Conservation (phyloP, 495 filamentous ascomycete species). For the Daldinia childiae region DNA sequence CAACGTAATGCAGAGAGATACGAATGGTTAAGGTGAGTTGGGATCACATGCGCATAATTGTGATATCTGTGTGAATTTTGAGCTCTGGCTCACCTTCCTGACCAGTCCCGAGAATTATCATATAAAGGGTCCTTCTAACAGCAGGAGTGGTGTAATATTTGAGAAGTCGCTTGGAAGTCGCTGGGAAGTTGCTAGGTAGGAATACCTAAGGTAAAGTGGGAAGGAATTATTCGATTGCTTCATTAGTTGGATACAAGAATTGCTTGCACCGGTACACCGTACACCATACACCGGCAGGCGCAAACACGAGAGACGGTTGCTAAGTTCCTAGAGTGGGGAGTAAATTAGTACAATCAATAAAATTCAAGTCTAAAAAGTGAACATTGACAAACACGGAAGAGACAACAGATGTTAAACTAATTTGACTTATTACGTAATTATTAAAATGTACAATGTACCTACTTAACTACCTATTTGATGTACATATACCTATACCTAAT, state of each 20-base stretch:
- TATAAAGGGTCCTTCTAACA: slow-evolving; percentile 10
- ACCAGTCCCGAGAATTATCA: slow-evolving; percentile 27
- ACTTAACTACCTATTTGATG: background rate
- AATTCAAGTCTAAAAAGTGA: background rate
- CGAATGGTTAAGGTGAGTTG: slow-evolving; percentile 10
- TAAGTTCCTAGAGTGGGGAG: slow-evolving; percentile 1
- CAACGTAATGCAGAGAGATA: background rate
- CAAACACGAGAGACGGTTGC: slow-evolving; percentile 17
- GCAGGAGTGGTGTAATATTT: slow-evolving; percentile 9
- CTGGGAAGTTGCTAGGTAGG: slow-evolving; percentile 1
- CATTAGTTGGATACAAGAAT: slow-evolving; percentile 8
- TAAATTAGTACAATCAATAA: background rate
- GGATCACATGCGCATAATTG: slow-evolving; percentile 33
- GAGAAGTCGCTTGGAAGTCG: background rate
- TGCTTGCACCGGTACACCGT: background rate
- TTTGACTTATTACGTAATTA: background rate
- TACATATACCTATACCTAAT: no score
- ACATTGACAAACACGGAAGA: background rate
- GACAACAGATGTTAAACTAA: background rate
- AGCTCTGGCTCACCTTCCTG: slow-evolving; percentile 50
- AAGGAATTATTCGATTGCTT: slow-evolving; percentile 12
- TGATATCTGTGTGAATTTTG: slow-evolving; percentile 25
- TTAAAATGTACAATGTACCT: background rate
- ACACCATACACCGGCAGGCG: background rate
- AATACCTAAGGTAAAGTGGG: background rate